Conservation (phyloP, 2,329 filamentous ascomycete genomes). For the Claviceps lovelessii region DNA sequence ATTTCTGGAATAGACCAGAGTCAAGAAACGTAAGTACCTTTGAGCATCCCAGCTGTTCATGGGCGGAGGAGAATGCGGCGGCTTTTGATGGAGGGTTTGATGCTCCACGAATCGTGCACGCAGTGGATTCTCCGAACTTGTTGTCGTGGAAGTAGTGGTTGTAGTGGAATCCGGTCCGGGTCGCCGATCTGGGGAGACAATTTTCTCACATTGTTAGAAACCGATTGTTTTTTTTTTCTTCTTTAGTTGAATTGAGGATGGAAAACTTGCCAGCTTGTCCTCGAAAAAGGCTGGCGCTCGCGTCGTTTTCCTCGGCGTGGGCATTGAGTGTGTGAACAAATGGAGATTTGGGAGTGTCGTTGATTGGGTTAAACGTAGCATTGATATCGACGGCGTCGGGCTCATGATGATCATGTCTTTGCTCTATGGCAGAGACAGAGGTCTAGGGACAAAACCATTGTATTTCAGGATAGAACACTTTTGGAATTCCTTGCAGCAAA, state of each 20-base stretch:
- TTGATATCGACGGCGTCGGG: background rate
- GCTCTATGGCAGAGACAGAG: background rate
- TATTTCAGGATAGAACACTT: background rate
- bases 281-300: background rate
- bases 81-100: background rate
- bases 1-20: background rate
- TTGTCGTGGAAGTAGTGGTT: background rate
- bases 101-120: background rate
- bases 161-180: background rate
- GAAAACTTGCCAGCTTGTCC: background rate
- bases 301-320: background rate
- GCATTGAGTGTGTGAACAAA: background rate
- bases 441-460: background rate
- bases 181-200: background rate
- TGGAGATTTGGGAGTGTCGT: background rate
- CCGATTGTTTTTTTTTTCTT: no score
- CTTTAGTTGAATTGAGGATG: background rate
- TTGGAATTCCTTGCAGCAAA: background rate
- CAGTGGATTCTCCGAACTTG: background rate
- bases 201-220: background rate
- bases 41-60: slow-evolving; percentile 39
- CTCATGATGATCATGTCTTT: background rate
- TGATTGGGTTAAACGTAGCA: background rate
- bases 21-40: slow-evolving; percentile 23
- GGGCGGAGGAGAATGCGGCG: background rate